A percentile compares a stretch with the other conserved stretches of the same genome.
Conservation (phyloP, 306 rosid species). For the Quillaja saponaria region DNA sequence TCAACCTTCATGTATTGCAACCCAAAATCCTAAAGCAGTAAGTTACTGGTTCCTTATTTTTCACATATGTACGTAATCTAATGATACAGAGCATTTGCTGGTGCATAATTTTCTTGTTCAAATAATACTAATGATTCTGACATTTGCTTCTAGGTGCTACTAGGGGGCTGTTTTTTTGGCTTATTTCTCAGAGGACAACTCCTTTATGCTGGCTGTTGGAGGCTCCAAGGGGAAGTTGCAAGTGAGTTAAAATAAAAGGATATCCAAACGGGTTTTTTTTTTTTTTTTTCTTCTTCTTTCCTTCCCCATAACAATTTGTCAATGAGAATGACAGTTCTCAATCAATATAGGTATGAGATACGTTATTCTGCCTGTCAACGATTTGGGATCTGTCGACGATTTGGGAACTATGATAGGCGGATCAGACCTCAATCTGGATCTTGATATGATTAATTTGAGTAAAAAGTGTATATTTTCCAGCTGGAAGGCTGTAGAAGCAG, state of each 20-base stretch:
- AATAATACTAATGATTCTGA: slow-evolving; percentile 18
- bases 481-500: neutral
- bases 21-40: slow-evolving; percentile 59
- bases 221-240: slow-evolving; percentile 78
- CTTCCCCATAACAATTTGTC: neutral
- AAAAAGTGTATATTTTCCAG: too few relatives aligned
- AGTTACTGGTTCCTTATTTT: slow-evolving; percentile 24
- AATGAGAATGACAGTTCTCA: slow-evolving; percentile 6
- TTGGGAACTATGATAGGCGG: slow-evolving; percentile 36
- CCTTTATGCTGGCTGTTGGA: slow-evolving; percentile 83
- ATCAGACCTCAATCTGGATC: slow-evolving; percentile 40
- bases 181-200: slow-evolving; percentile 75
- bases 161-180: slow-evolving; percentile 84
- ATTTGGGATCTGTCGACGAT: slow-evolving; percentile 52
- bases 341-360: slow-evolving; percentile 68
- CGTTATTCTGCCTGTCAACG: slow-evolving; percentile 54
- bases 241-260: slow-evolving; percentile 45
- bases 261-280: slow-evolving; percentile 8
- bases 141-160: slow-evolving; percentile 24
- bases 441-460: slow-evolving; percentile 29
- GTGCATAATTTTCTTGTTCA: slow-evolving; percentile 6
- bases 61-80: neutral
- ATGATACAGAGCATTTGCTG: neutral
- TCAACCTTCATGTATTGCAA: slow-evolving; percentile 74
- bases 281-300: slow-evolving; percentile 1